Percentiles rank a stretch among this genome's conserved stretches.
phyloP scores from a whole-genome alignment of 2,329 filamentous ascomycete genomes.

The Trichoderma semiorbis region DNA sequence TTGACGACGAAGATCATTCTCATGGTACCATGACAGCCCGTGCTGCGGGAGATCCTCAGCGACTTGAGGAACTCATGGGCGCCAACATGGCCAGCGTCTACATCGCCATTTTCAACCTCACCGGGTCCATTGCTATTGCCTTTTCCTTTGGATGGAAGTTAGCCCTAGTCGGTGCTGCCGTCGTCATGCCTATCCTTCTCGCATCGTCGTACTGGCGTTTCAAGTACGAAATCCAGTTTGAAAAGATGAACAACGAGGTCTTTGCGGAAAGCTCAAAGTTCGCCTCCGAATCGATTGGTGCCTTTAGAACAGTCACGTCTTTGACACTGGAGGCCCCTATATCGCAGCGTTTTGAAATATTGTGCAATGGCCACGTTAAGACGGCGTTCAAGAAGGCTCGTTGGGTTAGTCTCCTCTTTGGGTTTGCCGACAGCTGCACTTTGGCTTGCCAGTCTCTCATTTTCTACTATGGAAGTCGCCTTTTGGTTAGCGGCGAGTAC shows the following conservation, averaged over 20 bases:
- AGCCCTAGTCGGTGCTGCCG: constrained; percentile 62
- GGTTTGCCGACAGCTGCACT: constrained; percentile 64
- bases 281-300: constrained; percentile 69
- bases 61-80: constrained; percentile 60
- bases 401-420: constrained; percentile 62
- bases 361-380: constrained; percentile 58
- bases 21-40: constrained; percentile 58
- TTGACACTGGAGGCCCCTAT: constrained; percentile 68
- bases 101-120: constrained; percentile 61
- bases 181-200: constrained; percentile 52
- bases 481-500: constrained; percentile 53
- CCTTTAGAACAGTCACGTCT: constrained; percentile 68
- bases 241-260: constrained; percentile 63
- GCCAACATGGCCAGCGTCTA: constrained; percentile 61
- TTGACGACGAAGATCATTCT: constrained; percentile 58
- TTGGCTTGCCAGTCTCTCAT: constrained; percentile 61
- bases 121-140: constrained; percentile 62
- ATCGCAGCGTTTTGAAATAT: constrained; percentile 54
- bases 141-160: constrained; percentile 77
- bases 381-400: constrained; percentile 59
- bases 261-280: constrained; percentile 72
- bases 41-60: constrained; percentile 54
- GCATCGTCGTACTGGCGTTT: constrained; percentile 49
- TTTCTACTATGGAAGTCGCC: constrained; percentile 64
- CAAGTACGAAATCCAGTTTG: constrained; percentile 62